Conservation (phyloP, 495 filamentous ascomycete genomes). For the Thermothielavioides terrestris region DNA sequence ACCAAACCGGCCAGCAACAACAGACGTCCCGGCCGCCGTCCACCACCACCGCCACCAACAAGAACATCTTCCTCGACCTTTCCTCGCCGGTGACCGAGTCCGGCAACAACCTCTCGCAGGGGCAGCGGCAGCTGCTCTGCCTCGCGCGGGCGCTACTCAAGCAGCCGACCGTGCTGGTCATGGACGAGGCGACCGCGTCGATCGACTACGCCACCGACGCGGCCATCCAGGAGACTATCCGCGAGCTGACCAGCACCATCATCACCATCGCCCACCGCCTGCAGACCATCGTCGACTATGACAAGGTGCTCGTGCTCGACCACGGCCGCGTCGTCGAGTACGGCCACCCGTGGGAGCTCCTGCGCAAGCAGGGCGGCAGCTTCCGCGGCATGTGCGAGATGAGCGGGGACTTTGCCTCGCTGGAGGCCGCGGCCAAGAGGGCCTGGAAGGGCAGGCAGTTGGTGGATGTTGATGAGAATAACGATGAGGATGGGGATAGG, state of each 20-base stretch:
- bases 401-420: conserved; percentile 72
- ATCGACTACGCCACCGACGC: conserved; percentile 95
- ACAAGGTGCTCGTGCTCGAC: conserved; percentile 95
- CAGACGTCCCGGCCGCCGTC: conserved; percentile 28
- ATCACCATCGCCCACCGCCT: conserved; percentile 97
- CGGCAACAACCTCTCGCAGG: conserved; percentile 92
- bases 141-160: conserved; percentile 91
- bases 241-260: conserved; percentile 84
- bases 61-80: conserved; percentile 89
- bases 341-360: conserved; percentile 73
- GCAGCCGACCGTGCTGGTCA: conserved; percentile 82
- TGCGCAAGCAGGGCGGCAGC: conserved; percentile 51
- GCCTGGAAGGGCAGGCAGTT: conserved; percentile 37
- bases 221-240: conserved; percentile 93
- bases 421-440: conserved; percentile 69
- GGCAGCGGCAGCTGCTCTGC: conserved; percentile 90
- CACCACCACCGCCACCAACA: conserved; percentile 62
- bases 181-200: conserved; percentile 98
- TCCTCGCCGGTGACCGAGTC: conserved; percentile 81
- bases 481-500: conserved; percentile 8
- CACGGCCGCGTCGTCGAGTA: conserved; percentile 82
- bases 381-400: conserved; percentile 94
- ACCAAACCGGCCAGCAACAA: too few relatives aligned
- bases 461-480: conserved; percentile 30
- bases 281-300: conserved; percentile 94